phyloP scores from a whole-genome alignment of 371 early-diverging fungal genomes.

The Mortierella sp. region DNA sequence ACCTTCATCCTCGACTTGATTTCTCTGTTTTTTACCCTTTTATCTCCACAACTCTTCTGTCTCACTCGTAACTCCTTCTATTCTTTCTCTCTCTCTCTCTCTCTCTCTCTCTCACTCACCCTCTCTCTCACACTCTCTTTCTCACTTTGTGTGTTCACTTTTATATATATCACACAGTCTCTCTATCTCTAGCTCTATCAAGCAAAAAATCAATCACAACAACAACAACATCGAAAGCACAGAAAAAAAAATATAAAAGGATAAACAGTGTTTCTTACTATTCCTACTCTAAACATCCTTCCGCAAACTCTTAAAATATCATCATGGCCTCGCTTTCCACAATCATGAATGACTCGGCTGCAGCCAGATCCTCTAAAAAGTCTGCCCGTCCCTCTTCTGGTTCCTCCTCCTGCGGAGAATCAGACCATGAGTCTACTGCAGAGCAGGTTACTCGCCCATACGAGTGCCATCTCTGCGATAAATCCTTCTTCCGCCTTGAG shows the following conservation, averaged over 20 bases:
- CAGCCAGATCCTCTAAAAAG: background rate
- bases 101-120: background rate
- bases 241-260: background rate
- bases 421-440: constrained; percentile 32
- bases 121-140: too few species aligned
- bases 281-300: too few species aligned
- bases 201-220: background rate
- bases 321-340: constrained; percentile 8
- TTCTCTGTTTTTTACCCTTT: background rate
- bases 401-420: constrained; percentile 34
- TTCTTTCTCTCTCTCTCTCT: background rate
- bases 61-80: background rate
- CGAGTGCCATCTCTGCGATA: constrained; percentile 72
- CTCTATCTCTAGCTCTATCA: background rate
- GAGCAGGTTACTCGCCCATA: constrained; percentile 63
- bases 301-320: too few species aligned
- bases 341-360: constrained; percentile 19
- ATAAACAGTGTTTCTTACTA: too few species aligned
- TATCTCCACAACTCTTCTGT: background rate
- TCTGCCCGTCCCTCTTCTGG: constrained; percentile 6
- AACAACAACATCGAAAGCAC: background rate
- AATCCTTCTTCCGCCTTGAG: constrained; percentile 75
- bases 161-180: background rate
- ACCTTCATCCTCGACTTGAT: constrained; percentile 4
- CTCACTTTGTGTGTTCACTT: background rate